Evolutionary conservation across 2,329 filamentous ascomycete genomes (phyloP).

Genomic region (Pseudopithomyces maydicus): DNA sequence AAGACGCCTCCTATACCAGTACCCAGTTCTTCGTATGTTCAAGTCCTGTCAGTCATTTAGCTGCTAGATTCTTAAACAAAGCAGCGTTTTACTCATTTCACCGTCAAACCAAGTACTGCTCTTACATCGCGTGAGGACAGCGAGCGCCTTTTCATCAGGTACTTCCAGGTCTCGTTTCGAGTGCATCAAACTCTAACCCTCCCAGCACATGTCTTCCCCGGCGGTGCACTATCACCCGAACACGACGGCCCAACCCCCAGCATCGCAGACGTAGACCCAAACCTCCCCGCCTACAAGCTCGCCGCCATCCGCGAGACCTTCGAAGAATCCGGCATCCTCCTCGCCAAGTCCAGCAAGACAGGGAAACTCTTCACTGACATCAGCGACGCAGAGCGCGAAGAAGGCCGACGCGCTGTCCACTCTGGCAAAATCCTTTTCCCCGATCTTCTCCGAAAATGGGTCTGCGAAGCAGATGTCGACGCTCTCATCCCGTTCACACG

Average conservation of each 20-base stretch:
- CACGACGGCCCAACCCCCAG: conserved; percentile 72
- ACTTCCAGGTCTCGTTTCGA: background rate
- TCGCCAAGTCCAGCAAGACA: conserved; percentile 60
- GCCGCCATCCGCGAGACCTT: conserved; percentile 91
- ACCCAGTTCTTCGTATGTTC: conserved; percentile 66
- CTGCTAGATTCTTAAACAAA: background rate
- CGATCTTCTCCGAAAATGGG: conserved; percentile 65
- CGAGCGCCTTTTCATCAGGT: background rate
- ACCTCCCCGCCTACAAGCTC: conserved; percentile 75
- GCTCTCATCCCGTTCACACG: conserved; percentile 81
- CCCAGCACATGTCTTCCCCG: conserved; percentile 93
- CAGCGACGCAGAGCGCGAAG: conserved; percentile 63
- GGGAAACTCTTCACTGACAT: conserved; percentile 65
- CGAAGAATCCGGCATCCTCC: conserved; percentile 88
- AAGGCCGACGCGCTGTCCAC: conserved; percentile 72
- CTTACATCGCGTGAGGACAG: conserved; percentile 78
- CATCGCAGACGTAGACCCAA: conserved; percentile 58
- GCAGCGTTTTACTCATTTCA: conserved; percentile 86
- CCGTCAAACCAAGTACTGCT: conserved; percentile 86
- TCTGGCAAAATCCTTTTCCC: conserved; percentile 66
- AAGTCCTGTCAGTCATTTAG: background rate
- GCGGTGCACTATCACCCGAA: conserved; percentile 77
- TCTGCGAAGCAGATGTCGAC: conserved; percentile 68
- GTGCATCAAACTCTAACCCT: background rate
- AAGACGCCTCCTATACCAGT: conserved; percentile 56